phyloP scores from a whole-genome alignment of 192 early-diverging fungal species.

The Ambispora gerdemannii region DNA sequence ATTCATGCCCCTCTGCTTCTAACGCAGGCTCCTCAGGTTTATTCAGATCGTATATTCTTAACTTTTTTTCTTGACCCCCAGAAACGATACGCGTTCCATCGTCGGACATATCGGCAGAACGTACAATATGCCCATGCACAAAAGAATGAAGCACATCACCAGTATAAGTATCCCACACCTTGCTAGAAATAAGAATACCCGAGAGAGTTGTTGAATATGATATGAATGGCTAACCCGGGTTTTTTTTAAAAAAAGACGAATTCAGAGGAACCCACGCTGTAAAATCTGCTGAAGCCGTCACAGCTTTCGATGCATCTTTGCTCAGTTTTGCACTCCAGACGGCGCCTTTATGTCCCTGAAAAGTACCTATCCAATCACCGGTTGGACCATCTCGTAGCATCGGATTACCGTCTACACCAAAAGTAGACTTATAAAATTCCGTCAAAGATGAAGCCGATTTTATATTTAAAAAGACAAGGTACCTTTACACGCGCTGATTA shows the following conservation, averaged over 20 bases:
- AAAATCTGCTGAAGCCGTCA: conserved; percentile 93
- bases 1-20: conserved; percentile 50
- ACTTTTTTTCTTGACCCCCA: conserved; percentile 77
- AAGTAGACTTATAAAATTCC: background rate
- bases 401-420: conserved; percentile 69
- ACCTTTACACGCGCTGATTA: conserved; percentile 90
- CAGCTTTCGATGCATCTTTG: conserved; percentile 71
- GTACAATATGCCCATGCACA: conserved; percentile 78
- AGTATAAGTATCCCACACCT: conserved; percentile 84
- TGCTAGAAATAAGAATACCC: conserved; percentile 44
- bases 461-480: background rate
- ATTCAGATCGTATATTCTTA: conserved; percentile 78
- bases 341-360: conserved; percentile 88
- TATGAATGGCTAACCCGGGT: too few relatives aligned
- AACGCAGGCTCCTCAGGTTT: conserved; percentile 44
- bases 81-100: conserved; percentile 73
- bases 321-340: conserved; percentile 85
- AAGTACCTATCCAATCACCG: conserved; percentile 92
- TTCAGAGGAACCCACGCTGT: conserved; percentile 58
- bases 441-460: too few relatives aligned
- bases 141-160: conserved; percentile 71
- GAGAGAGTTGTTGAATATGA: too few relatives aligned
- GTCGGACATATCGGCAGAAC: conserved; percentile 74
- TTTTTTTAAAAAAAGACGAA: background rate
- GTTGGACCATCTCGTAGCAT: conserved; percentile 84